Evolutionary conservation across 306 rosid species (phyloP).

Genomic region (Castanea crenata): DNA sequence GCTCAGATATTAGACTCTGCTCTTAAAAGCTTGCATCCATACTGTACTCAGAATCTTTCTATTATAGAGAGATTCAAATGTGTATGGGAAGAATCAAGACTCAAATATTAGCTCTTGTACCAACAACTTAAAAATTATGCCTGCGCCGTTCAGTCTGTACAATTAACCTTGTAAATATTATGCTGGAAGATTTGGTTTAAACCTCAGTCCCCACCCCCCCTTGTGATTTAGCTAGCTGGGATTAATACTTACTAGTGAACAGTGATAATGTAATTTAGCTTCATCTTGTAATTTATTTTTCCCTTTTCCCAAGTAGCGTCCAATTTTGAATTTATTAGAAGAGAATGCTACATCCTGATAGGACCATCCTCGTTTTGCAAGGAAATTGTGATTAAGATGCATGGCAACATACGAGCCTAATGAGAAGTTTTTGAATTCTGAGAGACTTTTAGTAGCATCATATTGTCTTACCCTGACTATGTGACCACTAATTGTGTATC

Average conservation of each 20-base stretch:
- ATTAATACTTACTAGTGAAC: not conserved
- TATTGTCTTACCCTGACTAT: not conserved
- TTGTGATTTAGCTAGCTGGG: constrained; percentile 6
- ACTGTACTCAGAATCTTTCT: constrained; percentile 67
- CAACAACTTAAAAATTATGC: constrained; percentile 49
- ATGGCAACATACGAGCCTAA: not conserved
- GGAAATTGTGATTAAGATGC: not conserved
- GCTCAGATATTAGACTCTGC: constrained; percentile 87
- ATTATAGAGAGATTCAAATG: constrained; percentile 90
- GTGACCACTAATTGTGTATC: too few species aligned
- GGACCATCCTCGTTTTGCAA: not conserved
- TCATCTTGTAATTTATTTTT: not conserved
- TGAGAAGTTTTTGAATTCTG: not conserved
- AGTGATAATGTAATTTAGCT: constrained; percentile 20
- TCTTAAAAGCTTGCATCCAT: constrained; percentile 64
- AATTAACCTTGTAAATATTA: constrained; percentile 32
- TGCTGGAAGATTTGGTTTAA: constrained; percentile 9
- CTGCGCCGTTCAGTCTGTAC: not conserved
- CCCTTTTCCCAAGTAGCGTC: constrained; percentile 7
- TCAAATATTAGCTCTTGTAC: constrained; percentile 83
- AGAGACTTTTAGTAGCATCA: not conserved
- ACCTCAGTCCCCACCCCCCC: not conserved
- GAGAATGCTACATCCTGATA: not conserved
- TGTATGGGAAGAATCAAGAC: constrained; percentile 94
- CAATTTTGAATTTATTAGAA: not conserved